Percentiles rank a stretch among this genome's conserved stretches.
These are phyloP conservation scores for Aspergillus homomorphus DNA, from an alignment of 495 filamentous ascomycete genomes.

Conservation along the genomic window DNA sequence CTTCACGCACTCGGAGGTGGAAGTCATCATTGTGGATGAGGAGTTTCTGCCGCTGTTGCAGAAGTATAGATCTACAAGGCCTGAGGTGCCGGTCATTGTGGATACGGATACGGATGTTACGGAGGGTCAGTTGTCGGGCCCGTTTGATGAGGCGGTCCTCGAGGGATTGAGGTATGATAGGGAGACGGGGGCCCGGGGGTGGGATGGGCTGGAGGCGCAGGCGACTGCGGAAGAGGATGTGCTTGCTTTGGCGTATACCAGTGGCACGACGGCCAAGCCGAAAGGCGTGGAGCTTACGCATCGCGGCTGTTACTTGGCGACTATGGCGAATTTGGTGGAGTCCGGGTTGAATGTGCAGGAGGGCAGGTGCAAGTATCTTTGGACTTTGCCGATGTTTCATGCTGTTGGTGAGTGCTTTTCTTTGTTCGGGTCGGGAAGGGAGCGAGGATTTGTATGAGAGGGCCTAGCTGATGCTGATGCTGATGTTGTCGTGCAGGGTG, in stretches of 20 bases:
- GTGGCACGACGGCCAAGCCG: slow-evolving; percentile 85
- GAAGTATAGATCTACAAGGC: slow-evolving; percentile 55
- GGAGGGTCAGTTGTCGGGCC: slow-evolving; percentile 69
- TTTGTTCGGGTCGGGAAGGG: not conserved
- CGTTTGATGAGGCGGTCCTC: slow-evolving; percentile 78
- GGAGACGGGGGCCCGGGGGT: slow-evolving; percentile 61
- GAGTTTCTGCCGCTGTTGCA: slow-evolving; percentile 73
- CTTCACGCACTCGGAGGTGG: slow-evolving; percentile 78
- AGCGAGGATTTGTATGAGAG: too few species aligned
- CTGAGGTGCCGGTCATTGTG: slow-evolving; percentile 64
- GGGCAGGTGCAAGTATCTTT: slow-evolving; percentile 76
- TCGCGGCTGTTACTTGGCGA: slow-evolving; percentile 79
- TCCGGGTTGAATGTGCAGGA: slow-evolving; percentile 70
- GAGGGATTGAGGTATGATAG: slow-evolving; percentile 74
- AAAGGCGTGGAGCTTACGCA: slow-evolving; percentile 95
- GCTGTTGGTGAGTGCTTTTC: slow-evolving; percentile 59
- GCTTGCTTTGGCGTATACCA: slow-evolving; percentile 88
- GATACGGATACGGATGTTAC: slow-evolving; percentile 83
- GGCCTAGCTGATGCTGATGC: too few species aligned
- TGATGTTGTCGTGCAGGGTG: slow-evolving; percentile 43
- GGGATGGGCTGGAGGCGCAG: slow-evolving; percentile 70
- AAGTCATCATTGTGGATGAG: slow-evolving; percentile 81
- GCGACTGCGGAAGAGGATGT: slow-evolving; percentile 69
- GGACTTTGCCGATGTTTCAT: slow-evolving; percentile 97
- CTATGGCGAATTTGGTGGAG: slow-evolving; percentile 83